A percentile compares a stretch with the other conserved stretches of the same genome.
Conservation (phyloP, 148 eudicot genomes). For the Bassia scoparia region DNA sequence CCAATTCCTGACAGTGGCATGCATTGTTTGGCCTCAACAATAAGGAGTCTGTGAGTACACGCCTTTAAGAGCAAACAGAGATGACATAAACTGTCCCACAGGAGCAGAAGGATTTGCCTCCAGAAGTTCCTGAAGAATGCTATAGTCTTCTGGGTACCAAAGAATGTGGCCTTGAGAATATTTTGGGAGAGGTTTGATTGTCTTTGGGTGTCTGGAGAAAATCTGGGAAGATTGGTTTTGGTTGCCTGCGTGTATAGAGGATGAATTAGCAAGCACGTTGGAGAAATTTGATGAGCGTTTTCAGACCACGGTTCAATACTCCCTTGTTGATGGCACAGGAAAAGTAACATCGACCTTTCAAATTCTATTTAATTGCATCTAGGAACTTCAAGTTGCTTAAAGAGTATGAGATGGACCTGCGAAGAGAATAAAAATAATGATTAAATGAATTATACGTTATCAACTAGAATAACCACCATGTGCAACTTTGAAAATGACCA, state of each 20-base stretch:
- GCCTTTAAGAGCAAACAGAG: conserved; percentile 39
- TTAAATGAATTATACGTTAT: too few species aligned
- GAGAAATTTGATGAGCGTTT: not conserved
- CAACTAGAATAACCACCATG: too few species aligned
- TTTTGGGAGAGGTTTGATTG: conserved; percentile 36
- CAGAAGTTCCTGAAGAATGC: conserved; percentile 33
- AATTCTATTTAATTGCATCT: not conserved
- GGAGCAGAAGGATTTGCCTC: conserved; percentile 31
- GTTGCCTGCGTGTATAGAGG: conserved; percentile 21
- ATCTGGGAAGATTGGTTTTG: conserved; percentile 20
- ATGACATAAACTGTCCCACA: conserved; percentile 44
- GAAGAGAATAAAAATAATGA: too few species aligned
- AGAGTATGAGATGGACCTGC: conserved; percentile 14
- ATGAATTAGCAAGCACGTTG: conserved; percentile 11
- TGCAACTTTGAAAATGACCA: too few species aligned
- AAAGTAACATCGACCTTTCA: not conserved
- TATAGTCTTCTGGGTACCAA: conserved; percentile 22
- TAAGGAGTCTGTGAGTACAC: conserved; percentile 30
- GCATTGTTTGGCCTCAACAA: conserved; percentile 31
- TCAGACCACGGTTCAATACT: conserved; percentile 17
- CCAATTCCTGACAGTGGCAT: conserved; percentile 29
- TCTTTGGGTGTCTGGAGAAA: conserved; percentile 32
- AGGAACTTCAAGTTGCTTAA: not conserved
- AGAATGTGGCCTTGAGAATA: conserved; percentile 32
- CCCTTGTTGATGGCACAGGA: conserved; percentile 7